Evolutionary conservation across 169 alveolate species (phyloP), one percentile per base, ranked within the genome.

Genomic region (Eimeria sp.): DNA sequence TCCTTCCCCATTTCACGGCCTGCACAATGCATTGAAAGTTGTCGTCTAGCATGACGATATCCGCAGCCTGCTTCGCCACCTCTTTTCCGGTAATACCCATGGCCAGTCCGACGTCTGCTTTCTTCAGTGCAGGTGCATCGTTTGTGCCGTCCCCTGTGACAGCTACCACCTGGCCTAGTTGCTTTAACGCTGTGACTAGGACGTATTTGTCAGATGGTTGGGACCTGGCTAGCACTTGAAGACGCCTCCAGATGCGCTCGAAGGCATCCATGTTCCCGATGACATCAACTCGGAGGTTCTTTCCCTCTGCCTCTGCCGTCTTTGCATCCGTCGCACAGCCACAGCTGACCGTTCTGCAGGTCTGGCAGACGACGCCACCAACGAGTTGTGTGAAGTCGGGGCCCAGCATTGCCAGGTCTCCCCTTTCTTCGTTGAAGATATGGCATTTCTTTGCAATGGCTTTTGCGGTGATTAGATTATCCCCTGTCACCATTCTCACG

Each of bases 131-230:
- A 76, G 99, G 99, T 46, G 99, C 99, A 97, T 99, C 99, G 97
- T 98, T 98, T 49, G 99, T 98, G 60, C 99, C 99, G 97, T 98
- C 99, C 68, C 99, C 99, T 14, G 99, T 98, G 56, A 98, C 99
- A 40, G 99, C 99, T 27, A 98, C 99, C 60, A 99, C 98, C 56
- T 97, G 77, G 80, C 97, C 97, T 91, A 74, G 95, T 60, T 97
- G 98, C 76, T 96, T 95, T 37, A 97, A 82, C n/a, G 97, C 97
- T 62, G 97, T 94, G 64, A 97, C 99, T 23, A 97, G 94, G 88
- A 98, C 97, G 97, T 98, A 98, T 95, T 99, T 99, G 91, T 98
- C 99, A 74, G 98, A 99, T 40, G 99, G 99, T 77, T 98, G 97
- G 43, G 99, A 98, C 37, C 99, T 97, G 27, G 99, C 99, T 54